Evolutionary conservation across 2,329 filamentous ascomycete genomes (phyloP), one percentile per base, ranked within the genome.

Genomic region (Ophiocordyceps polyrhachis-furcata): DNA sequence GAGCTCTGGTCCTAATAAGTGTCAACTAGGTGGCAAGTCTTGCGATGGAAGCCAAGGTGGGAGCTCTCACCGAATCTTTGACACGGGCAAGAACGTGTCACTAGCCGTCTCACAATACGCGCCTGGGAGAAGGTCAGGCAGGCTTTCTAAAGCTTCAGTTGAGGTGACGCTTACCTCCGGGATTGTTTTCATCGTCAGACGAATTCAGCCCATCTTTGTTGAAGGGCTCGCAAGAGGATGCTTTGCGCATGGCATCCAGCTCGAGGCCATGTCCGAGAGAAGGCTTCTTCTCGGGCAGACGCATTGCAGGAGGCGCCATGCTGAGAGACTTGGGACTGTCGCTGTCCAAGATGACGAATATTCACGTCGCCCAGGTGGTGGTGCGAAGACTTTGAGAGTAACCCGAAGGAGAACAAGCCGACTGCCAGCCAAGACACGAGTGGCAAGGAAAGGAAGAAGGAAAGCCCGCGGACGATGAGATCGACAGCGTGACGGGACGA

Each of bases 201-300:
- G 40, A 48, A 28, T 42, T 23, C 8, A 45, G 17, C 7, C 31
- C 35, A 2, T 48, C 47, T 14, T 41, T 41, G 21, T 43, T 23
- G 29, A 51, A 45, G 23, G 49, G 49, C 40, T 51, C 48, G 43
- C 47, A 48, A 21, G 49, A 51, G 17, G 48, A 45, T 7, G 46
- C 43, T 32, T 47, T 51, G 35, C 47, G 44, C 43, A 50, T 44
- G 5, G 41, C 44, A 21, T 25, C 46, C 32, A 47, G 41, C 20
- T 41, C 46, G 20, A 43, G 32, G 7, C 43, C 43, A 2, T 43
- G 19, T 28, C 40, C 42, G 4, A 45, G 38, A 32, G 46, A 45
- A 15, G 29, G 23, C 32, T 42, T 47, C 19, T 23, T 43, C 23
- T 35, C 43, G 14, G 28, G 37, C 17, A 31, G 44, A 19, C 14